Evolutionary conservation across 2,329 filamentous ascomycete genomes (phyloP), one percentile per base, ranked within the genome.

Genomic region (Apiospora sp.): DNA sequence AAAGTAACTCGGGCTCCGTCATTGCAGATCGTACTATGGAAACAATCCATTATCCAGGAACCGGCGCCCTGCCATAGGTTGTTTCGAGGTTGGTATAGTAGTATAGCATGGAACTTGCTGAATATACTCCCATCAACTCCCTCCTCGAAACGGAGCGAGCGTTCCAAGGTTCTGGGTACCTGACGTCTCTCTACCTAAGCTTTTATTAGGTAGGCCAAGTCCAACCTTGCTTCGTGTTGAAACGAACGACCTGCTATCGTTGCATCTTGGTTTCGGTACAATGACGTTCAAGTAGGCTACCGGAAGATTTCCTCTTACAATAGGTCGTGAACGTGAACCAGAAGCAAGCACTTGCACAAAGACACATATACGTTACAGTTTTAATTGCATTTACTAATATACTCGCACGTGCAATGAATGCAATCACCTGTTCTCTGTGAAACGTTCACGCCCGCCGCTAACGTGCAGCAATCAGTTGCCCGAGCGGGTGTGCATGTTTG

Each of bases 41-140:
- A 64, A 34, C 58, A n/a, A 64, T 64, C 58, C 58, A 64, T 64
- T 64, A 64, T 64, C 14, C 58, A 64, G 58, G 58, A 64, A 64
- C 58, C 30, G 34, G 16, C n/a, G 19, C 30, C 34, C 8, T 64
- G 34, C 30, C 34, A 64, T 64, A 64, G 54, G 54, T 37, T 22
- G n/a, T 37, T 16, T 54, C 8, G n/a, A 54, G 3, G 30, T 7
- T 4, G 19, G 24, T 49, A 49, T 49, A 49, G 51, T 58, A 19
- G 27, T 19, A 12, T 22, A 16, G 19, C 19, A 48, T n/a, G 46
- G 19, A 48, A 48, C 46, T 48, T 61, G 34, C n/a, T 24, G 49
- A 54, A 22, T 58, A 34, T 61, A 61, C 54, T 30, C 54, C 19
- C 54, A 16, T 37, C 30, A 16, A 61, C 10, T 16, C 30, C 4